These are phyloP conservation scores for Cladosporium sp. DNA, from an alignment of 2,329 filamentous ascomycete genomes.

Conservation along the genomic window DNA sequence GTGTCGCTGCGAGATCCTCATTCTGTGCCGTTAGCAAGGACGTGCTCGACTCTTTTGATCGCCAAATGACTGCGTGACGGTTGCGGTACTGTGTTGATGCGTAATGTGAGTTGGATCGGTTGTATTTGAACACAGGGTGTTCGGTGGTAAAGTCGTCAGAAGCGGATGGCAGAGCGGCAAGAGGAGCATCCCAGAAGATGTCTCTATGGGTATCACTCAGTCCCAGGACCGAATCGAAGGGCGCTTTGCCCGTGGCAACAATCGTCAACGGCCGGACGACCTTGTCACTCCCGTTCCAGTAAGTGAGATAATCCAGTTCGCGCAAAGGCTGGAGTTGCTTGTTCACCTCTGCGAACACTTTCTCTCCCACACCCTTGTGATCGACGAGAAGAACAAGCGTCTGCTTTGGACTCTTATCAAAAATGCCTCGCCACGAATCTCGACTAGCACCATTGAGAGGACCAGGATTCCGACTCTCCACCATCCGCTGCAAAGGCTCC, in stretches of 20 bases:
- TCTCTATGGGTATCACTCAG: background rate
- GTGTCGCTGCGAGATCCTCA: background rate
- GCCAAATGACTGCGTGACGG: background rate
- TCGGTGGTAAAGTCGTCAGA: background rate
- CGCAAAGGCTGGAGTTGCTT: conserved; percentile 50
- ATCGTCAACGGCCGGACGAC: conserved; percentile 51
- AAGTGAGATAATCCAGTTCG: conserved; percentile 51
- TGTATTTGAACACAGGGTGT: conserved; percentile 14
- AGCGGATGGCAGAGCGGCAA: background rate
- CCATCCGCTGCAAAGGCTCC: conserved; percentile 56
- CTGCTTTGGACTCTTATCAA: background rate
- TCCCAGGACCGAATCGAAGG: conserved; percentile 48
- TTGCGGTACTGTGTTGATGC: conserved; percentile 8
- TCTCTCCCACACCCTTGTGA: background rate
- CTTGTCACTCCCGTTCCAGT: conserved; percentile 49
- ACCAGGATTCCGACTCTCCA: conserved; percentile 40
- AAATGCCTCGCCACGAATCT: background rate
- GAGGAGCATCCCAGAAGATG: background rate
- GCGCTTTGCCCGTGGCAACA: conserved; percentile 56
- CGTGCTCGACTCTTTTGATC: background rate
- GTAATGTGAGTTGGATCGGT: conserved; percentile 14
- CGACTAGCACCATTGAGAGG: background rate
- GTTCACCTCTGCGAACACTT: background rate
- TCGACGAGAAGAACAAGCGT: conserved; percentile 1
- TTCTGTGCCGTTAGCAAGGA: background rate